Evolutionary conservation across 345 rosid species (phyloP).

Genomic region (Syzygium aqueum): DNA sequence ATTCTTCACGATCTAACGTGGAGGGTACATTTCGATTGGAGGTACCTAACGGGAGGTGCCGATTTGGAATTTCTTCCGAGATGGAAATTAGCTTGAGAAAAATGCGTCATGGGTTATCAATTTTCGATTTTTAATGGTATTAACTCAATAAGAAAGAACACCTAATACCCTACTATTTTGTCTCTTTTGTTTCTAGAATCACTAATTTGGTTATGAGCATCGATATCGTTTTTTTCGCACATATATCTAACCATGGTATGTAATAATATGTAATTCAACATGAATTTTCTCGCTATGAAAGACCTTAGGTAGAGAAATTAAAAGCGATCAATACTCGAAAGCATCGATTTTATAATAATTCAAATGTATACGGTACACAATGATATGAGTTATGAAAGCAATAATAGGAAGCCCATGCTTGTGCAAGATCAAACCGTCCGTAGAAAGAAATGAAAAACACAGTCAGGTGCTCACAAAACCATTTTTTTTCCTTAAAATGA

Average conservation of each 20-base stretch:
- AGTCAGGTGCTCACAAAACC: neutral
- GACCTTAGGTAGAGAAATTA: neutral
- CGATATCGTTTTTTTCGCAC: neutral
- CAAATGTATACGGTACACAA: no score
- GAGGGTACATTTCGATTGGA: neutral
- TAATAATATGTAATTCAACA: neutral
- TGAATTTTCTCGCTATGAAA: neutral
- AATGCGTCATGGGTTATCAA: neutral
- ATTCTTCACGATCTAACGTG: neutral
- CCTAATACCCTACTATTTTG: neutral
- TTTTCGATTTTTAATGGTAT: neutral
- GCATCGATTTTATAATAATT: no score
- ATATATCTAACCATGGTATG: neutral
- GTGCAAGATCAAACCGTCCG: neutral
- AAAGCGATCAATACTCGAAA: neutral
- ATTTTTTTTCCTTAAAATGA: neutral
- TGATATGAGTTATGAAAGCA: neutral
- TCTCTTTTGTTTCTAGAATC: neutral
- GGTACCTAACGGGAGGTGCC: accelerated
- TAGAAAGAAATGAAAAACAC: neutral
- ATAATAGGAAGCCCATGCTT: neutral
- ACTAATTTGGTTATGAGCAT: neutral
- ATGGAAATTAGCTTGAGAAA: neutral
- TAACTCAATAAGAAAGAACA: neutral
- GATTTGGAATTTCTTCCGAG: neutral